Evolutionary conservation across 148 eudicot genomes (phyloP).

Genomic region (Spergularia bocconei): DNA sequence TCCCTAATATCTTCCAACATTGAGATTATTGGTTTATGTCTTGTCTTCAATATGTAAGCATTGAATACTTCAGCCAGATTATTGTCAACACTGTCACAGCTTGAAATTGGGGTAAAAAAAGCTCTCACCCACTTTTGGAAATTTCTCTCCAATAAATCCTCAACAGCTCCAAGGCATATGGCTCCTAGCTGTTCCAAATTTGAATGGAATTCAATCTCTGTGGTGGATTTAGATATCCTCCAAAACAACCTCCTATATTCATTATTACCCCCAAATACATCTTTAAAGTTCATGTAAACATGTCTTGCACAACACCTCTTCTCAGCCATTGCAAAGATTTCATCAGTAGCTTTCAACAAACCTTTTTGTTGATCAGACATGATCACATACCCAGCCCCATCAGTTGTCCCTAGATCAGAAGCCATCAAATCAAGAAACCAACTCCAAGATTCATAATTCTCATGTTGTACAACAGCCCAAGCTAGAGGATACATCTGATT

Average conservation of each 20-base stretch:
- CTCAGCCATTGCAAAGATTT: neutral
- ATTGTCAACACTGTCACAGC: too few relatives aligned
- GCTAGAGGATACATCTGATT: neutral
- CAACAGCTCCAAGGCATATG: neutral
- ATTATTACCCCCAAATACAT: neutral
- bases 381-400: neutral
- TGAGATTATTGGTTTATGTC: too few relatives aligned
- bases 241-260: neutral
- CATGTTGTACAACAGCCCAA: neutral
- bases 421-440: neutral
- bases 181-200: neutral
- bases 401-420: neutral
- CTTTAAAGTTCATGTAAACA: conserved; percentile 1
- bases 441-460: neutral
- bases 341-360: neutral
- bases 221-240: neutral
- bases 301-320: neutral
- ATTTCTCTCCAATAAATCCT: neutral
- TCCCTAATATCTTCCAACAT: too few relatives aligned
- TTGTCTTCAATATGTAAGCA: too few relatives aligned
- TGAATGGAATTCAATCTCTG: neutral
- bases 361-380: conserved; percentile 3
- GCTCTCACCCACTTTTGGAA: neutral
- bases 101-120: too few relatives aligned
- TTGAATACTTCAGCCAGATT: too few relatives aligned